Base-by-base conservation (phyloP, 352 stramenopile species). In the Aphanomyces invadans region DNA sequence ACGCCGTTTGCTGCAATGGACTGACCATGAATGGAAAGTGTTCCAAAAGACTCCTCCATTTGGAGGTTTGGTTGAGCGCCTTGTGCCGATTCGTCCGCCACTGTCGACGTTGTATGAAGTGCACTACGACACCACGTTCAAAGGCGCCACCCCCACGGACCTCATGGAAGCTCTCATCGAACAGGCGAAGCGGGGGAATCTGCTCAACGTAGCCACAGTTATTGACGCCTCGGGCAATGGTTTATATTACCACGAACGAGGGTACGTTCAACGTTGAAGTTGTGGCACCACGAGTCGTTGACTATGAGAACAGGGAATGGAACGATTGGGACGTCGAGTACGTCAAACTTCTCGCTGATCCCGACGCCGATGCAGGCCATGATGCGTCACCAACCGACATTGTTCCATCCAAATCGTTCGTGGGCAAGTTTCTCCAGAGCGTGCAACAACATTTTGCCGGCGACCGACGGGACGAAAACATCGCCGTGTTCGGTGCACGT, bases 321-420 rank as follows among this genome's bases (percentile, higher is more conserved):
- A 78, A 91, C 26, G 86, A 95, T 62, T 95, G 86, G 86, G 86
- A 95, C 51, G 86, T 95, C 1, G 70, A 89, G 42, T 95, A 87
- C 56, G 73, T 87, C 33, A 92, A 95, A 65, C 73, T 95, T 38
- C 68, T 54, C 2, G 44, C 28, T 59, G 28, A 28, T 33, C 56
- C 26, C 7, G 55, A 49, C 2, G 69, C 74, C 26, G 72, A 78
- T 39, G 71, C 72, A 26, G 70, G 78, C 38, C 70, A 72, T 3
- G 73, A 78, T 31, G 59, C 52, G n/a, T 38, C 28, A 48, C 9
- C 33, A 2, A 63, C 23, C 1, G 39, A 63, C 28, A 29, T 52
- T 11, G 12, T 68, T 52, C 62, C 62, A 23, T 29, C 42, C n/a
- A 78, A 83, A 42, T 66, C 73, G 12, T 83, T 92, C 74, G 72